Evolutionary conservation across 371 early-diverging fungal species (phyloP).

Genomic region (Gilbertella persicaria): DNA sequence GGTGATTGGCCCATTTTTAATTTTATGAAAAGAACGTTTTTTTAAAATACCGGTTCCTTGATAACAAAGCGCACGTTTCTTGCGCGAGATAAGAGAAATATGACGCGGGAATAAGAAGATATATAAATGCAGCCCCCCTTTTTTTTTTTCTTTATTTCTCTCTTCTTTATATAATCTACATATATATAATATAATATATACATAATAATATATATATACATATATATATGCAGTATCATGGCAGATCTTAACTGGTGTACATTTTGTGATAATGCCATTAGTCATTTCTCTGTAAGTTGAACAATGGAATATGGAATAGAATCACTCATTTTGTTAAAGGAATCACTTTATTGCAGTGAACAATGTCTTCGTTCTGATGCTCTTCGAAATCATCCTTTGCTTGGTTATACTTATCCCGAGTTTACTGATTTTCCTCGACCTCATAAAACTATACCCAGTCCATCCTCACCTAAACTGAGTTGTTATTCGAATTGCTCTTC

Average conservation of each 20-base stretch:
- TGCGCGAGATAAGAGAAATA: background rate
- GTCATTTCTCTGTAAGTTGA: constrained; percentile 40
- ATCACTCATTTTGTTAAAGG: constrained; percentile 12
- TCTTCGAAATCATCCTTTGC: constrained; percentile 34
- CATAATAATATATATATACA: background rate
- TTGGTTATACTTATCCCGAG: constrained; percentile 38
- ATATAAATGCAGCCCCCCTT: background rate
- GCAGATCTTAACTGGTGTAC: constrained; percentile 44
- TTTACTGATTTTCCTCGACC: constrained; percentile 37
- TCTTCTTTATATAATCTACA: background rate
- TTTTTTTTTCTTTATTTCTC: background rate
- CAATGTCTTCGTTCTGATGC: constrained; percentile 36
- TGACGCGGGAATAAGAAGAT: background rate
- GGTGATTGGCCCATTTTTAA: background rate
- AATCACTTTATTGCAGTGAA: constrained; percentile 45
- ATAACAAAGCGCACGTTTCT: background rate
- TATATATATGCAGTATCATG: constrained; percentile 12
- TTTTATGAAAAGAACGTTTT: background rate
- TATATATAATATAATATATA: background rate
- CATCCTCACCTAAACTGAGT: background rate
- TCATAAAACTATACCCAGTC: background rate
- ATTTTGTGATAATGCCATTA: constrained; percentile 42
- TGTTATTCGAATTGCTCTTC: background rate
- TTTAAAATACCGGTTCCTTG: background rate
- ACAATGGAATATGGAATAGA: no score